These are phyloP conservation scores for Ophiostoma himal-ulmi DNA, from an alignment of 2,329 filamentous ascomycete genomes.

Conservation along the genomic window DNA sequence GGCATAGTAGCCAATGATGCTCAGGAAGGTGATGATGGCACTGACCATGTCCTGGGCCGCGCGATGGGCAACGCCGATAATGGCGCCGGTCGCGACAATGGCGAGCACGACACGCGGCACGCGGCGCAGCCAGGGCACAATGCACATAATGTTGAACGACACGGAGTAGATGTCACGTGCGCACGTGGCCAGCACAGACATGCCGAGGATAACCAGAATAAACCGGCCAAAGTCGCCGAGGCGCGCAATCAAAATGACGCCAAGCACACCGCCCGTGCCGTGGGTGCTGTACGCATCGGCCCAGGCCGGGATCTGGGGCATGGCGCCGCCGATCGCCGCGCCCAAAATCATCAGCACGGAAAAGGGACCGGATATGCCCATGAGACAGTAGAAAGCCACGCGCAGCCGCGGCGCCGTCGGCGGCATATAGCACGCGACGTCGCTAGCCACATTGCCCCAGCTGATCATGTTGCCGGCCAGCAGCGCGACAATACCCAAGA, in stretches of 20 bases:
- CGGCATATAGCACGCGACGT: slow-evolving; percentile 56
- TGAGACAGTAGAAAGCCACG: slow-evolving; percentile 52
- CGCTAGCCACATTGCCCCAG: slow-evolving; percentile 53
- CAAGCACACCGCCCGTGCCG: slow-evolving; percentile 52
- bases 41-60: slow-evolving; percentile 37
- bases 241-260: slow-evolving; percentile 51
- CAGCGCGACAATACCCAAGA: slow-evolving; percentile 50
- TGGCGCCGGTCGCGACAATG: slow-evolving; percentile 36
- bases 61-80: slow-evolving; percentile 38
- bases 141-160: slow-evolving; percentile 53
- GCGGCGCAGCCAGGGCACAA: slow-evolving; percentile 35
- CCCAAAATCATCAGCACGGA: slow-evolving; percentile 57
- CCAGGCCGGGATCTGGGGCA: slow-evolving; percentile 50
- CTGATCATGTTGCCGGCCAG: slow-evolving; percentile 58
- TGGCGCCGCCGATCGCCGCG: slow-evolving; percentile 56
- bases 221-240: slow-evolving; percentile 36
- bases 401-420: slow-evolving; percentile 32
- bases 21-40: slow-evolving; percentile 41
- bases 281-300: slow-evolving; percentile 45
- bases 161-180: slow-evolving; percentile 56
- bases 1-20: slow-evolving; percentile 42
- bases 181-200: slow-evolving; percentile 54
- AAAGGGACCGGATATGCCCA: slow-evolving; percentile 50
- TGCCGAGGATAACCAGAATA: slow-evolving; percentile 47
- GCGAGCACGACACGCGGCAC: slow-evolving; percentile 40